A percentile compares a stretch with the other conserved stretches of the same genome.
Conservation (phyloP, 1,139 yeast species). For the Hemisphaericaspora xylofermentans region DNA sequence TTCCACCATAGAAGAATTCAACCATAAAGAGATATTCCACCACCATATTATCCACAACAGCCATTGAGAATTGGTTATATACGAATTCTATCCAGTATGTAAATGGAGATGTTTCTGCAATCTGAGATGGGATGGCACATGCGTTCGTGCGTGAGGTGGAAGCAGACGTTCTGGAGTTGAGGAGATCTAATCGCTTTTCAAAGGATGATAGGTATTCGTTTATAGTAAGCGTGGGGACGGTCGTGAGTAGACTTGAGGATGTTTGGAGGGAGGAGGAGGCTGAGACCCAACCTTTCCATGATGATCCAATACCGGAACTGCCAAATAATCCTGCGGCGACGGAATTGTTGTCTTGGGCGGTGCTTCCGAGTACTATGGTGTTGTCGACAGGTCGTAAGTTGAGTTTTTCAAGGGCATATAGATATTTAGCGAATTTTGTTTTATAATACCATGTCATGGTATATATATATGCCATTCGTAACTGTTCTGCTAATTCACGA, state of each 20-base stretch:
- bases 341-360: constrained; percentile 30
- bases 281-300: constrained; percentile 30
- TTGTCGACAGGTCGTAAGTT: constrained; percentile 53
- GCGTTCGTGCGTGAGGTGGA: too few relatives aligned
- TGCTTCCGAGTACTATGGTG: constrained; percentile 49
- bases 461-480: constrained; percentile 74
- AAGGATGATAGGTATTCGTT: constrained; percentile 56
- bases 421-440: constrained; percentile 74
- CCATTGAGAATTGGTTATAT: constrained; percentile 70
- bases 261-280: constrained; percentile 1
- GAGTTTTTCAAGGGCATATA: constrained; percentile 69
- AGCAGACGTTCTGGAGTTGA: too few relatives aligned
- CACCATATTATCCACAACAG: constrained; percentile 72
- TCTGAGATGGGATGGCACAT: constrained; percentile 75
- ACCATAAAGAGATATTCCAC: constrained; percentile 75
- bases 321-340: too few relatives aligned
- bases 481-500: constrained; percentile 68
- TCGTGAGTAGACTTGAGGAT: constrained; percentile 1
- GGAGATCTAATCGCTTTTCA: constrained; percentile 53
- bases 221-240: constrained; percentile 19
- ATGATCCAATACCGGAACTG: constrained; percentile 23
- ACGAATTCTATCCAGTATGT: constrained; percentile 71
- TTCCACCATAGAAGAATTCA: constrained; percentile 63
- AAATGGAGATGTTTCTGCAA: constrained; percentile 74
- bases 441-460: constrained; percentile 94